Evolutionary conservation across 257 asterid species (phyloP).

Genomic region (Galeopsis tetrahit): DNA sequence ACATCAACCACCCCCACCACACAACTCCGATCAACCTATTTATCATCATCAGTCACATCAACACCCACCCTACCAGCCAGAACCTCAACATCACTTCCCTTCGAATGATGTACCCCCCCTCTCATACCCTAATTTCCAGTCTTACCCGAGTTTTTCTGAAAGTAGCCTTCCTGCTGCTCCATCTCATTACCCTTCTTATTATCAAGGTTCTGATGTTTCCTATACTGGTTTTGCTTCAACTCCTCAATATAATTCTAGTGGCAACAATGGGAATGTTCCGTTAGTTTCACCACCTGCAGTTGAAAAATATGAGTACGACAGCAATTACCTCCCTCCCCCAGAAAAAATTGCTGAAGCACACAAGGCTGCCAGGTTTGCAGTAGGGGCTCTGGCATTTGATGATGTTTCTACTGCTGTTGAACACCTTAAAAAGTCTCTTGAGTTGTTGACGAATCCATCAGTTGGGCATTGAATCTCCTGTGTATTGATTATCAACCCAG

Average conservation of each 20-base stretch:
- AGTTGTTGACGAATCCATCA: constrained; percentile 81
- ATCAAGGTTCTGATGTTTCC: constrained; percentile 64
- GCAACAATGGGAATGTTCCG: constrained; percentile 47
- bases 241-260: constrained; percentile 51
- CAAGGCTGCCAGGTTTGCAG: constrained; percentile 94
- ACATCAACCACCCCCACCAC: constrained; percentile 53
- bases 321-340: constrained; percentile 81
- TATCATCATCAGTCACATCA: constrained; percentile 63
- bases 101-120: constrained; percentile 51
- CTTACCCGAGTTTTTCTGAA: constrained; percentile 79
- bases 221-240: constrained; percentile 51
- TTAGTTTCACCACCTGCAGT: constrained; percentile 49
- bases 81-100: constrained; percentile 51
- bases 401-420: constrained; percentile 83
- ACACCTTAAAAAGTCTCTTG: constrained; percentile 76
- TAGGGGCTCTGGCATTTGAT: constrained; percentile 88
- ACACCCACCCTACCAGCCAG: constrained; percentile 50
- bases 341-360: constrained; percentile 92
- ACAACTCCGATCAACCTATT: constrained; percentile 46
- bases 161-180: constrained; percentile 78
- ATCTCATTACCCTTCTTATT: constrained; percentile 64
- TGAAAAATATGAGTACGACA: constrained; percentile 61
- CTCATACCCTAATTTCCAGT: constrained; percentile 71
- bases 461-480: constrained; percentile 48
- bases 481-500: constrained; percentile 2